Percentiles rank a stretch among this genome's conserved stretches.
phyloP scores from a whole-genome alignment of 805 yeast species.

The Wickerhamomyces sydowiorum region DNA sequence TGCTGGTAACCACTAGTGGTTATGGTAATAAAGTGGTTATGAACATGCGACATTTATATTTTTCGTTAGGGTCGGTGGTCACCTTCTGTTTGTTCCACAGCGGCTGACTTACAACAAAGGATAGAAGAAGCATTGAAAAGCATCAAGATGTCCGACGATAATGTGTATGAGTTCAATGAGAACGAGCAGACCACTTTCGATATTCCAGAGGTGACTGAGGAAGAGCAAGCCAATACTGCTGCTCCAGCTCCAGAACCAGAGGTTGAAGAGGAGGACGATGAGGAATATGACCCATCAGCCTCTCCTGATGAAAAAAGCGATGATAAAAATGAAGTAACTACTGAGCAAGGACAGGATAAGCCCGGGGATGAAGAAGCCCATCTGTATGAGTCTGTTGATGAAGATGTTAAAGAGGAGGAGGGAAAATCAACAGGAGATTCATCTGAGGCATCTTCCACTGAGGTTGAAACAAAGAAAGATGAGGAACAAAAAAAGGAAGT shows the following conservation, averaged over 20 bases:
- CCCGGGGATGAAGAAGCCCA: constrained; percentile 10
- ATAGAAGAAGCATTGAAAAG: neutral
- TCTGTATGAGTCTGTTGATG: constrained; percentile 1
- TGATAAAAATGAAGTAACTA: constrained; percentile 1
- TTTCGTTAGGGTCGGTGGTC: too few relatives aligned
- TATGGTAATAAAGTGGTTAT: too few relatives aligned
- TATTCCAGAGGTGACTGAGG: neutral
- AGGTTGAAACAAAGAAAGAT: neutral
- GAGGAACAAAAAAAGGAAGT: constrained; percentile 3
- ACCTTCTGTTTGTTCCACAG: too few relatives aligned
- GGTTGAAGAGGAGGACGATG: constrained; percentile 1
- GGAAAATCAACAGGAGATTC: constrained; percentile 1
- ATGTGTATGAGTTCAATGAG: constrained; percentile 3
- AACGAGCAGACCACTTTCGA: constrained; percentile 1
- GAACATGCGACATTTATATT: too few relatives aligned
- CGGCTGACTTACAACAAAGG: too few relatives aligned
- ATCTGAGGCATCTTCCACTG: neutral
- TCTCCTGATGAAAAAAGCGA: neutral
- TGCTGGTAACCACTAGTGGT: too few relatives aligned
- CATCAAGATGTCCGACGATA: neutral
- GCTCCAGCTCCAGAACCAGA: neutral
- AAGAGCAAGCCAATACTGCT: neutral
- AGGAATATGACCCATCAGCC: constrained; percentile 1
- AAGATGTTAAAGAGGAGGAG: constrained; percentile 10
- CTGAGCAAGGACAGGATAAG: too few relatives aligned